Base-by-base conservation (phyloP, 345 rosid genomes). In the Bruguiera gymnorhiza region DNA sequence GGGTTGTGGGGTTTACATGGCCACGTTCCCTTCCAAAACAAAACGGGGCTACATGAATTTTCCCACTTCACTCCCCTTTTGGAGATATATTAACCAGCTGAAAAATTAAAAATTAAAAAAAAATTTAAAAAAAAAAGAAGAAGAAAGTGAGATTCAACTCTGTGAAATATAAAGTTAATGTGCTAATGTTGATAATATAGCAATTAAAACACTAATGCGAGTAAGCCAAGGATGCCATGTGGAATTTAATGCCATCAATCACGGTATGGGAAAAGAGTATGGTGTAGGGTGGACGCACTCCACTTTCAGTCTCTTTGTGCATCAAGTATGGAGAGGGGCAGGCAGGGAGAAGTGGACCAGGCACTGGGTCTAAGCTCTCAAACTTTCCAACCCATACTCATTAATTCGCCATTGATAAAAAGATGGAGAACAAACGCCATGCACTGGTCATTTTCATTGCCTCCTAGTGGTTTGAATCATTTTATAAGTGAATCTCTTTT, bases 211-310 rank as follows among this genome's bases (percentile, higher is more conserved):
- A 21, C 32, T 26, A 18, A 7, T 31, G 60, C 57, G 73, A 56
- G 66, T 55, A n/a, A 8, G 27, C 23, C 3, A 69, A 62, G 76
- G 19, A 24, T 34, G 19, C 52, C 23, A 1, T 13, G 46, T 64
- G 26, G 60, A 39, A 60, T 65, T 67, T 24, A 69, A 6, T 54
- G 36, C 63, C 79, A 65, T 76, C 75, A 70, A 76, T 76, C 75
- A 76, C 75, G 79, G 71, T 56, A 34, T 53, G 79, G 71, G 5
- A 65, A 67, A 53, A 68, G n/a, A 13, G 60, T 4, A 30, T 24
- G 34, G 43, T 18, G 63, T 53, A 48, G 66, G 62, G 71, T 20
- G 56, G 15, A n/a, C 10, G 5, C 15, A 9, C 50, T 26, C 9
- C 68, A 5, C 24, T 4, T 4, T n/a, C 34, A 23, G 60, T 36